Conservation (phyloP, 2,329 filamentous ascomycete genomes). For the Westerdykella sp. region DNA sequence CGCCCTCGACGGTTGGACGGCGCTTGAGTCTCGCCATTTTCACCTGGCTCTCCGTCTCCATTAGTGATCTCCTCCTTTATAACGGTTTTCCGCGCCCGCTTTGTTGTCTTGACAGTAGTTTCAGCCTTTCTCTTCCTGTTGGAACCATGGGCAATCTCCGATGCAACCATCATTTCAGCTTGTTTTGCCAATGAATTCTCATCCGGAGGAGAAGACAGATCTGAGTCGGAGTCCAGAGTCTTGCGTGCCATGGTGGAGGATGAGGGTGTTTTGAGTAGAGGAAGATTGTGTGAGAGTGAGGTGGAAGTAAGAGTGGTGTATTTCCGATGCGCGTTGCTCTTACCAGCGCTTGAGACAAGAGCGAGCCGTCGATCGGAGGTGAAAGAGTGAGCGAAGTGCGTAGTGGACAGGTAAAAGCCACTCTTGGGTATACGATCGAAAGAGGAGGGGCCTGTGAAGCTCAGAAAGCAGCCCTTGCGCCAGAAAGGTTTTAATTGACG, state of each 20-base stretch:
- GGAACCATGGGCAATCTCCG: constrained; percentile 1
- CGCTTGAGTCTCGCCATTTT: background rate
- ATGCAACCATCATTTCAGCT: background rate
- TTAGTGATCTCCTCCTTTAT: constrained; percentile 6
- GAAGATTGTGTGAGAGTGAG: background rate
- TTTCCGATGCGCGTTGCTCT: background rate
- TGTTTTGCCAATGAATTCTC: constrained; percentile 1
- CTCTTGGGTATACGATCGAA: too few relatives aligned
- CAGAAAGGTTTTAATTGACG: too few relatives aligned
- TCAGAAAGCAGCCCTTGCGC: too few relatives aligned
- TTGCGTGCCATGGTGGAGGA: constrained; percentile 15
- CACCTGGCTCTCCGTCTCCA: background rate
- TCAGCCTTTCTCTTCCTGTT: constrained; percentile 28
- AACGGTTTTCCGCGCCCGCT: constrained; percentile 13
- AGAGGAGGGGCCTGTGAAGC: too few relatives aligned
- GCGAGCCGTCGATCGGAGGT: background rate
- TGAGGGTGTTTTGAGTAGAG: background rate
- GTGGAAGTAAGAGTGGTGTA: constrained; percentile 2
- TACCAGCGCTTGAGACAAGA: too few relatives aligned
- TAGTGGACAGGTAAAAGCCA: too few relatives aligned
- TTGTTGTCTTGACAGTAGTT: constrained; percentile 9
- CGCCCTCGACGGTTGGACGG: constrained; percentile 10
- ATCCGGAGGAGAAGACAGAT: constrained; percentile 19
- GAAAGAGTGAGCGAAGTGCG: background rate
- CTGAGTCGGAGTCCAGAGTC: constrained; percentile 12